A percentile compares a stretch with the other conserved stretches of the same genome.
These are phyloP conservation scores for Lactifluus hygrophoroides DNA, from an alignment of 768 basidiomycete species.

Conservation along the genomic window DNA sequence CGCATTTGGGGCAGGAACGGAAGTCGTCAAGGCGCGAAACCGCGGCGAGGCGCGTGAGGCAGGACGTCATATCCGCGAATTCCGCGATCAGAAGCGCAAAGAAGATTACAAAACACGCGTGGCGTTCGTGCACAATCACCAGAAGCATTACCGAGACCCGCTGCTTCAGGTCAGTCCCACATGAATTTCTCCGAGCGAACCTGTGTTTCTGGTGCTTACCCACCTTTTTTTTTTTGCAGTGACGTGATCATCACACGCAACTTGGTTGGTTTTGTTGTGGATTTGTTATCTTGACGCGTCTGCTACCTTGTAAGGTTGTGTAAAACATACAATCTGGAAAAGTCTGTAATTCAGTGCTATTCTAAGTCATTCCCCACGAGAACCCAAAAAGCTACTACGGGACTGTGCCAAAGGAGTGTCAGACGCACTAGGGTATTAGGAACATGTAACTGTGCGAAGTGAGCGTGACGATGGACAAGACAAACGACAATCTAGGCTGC, in stretches of 20 bases:
- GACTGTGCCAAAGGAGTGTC: slow-evolving; percentile 17
- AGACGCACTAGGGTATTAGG: slow-evolving; percentile 8
- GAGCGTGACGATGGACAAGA: slow-evolving; percentile 12
- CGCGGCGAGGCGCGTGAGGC: slow-evolving; percentile 93
- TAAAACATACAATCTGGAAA: not conserved
- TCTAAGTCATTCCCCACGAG: slow-evolving; percentile 13
- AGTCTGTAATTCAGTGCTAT: slow-evolving; percentile 1
- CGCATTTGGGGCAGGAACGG: slow-evolving; percentile 71
- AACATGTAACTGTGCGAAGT: slow-evolving; percentile 16
- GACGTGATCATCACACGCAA: slow-evolving; percentile 11
- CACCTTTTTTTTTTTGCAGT: slow-evolving; percentile 6
- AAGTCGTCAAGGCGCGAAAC: slow-evolving; percentile 86
- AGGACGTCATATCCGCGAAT: slow-evolving; percentile 75
- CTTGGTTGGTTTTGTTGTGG: not conserved
- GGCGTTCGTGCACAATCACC: slow-evolving; percentile 70
- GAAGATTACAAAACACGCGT: slow-evolving; percentile 84
- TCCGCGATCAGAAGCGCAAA: slow-evolving; percentile 67
- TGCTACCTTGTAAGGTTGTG: not conserved
- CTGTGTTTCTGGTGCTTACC: not conserved
- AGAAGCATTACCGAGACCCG: slow-evolving; percentile 84
- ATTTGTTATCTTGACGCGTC: not conserved
- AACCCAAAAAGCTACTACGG: slow-evolving; percentile 11
- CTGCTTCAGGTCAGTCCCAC: slow-evolving; percentile 39
- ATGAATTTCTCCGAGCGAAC: not conserved
- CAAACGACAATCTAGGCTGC: slow-evolving; percentile 19